Evolutionary conservation across 2,329 filamentous ascomycete species (phyloP), one percentile per base, ranked within the genome.

Genomic region (Claviceps sp.): DNA sequence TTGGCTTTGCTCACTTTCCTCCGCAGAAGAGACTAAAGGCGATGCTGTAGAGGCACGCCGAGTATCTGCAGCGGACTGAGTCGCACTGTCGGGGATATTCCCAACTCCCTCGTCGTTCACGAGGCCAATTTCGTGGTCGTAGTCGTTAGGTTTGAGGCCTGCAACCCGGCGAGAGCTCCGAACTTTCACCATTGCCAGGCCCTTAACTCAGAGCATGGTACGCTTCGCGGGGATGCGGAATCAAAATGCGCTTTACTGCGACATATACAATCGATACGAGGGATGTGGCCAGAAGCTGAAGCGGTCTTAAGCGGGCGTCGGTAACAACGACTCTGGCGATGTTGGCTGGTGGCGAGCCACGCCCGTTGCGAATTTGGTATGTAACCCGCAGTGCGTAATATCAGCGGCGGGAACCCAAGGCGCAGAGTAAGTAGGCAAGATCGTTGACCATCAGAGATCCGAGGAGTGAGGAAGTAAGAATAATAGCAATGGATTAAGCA

Each of bases 91-190:
- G n/a, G 62, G 57, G 18, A 42, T 47, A 22, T 50, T 16, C 14
- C 18, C 47, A 16, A 40, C 41, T 47, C 44, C 58, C 61, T 72
- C 71, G 52, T 73, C 70, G 64, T 88, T 83, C 58, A 86, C 72
- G 40, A 90, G 77, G 58, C 64, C 69, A 62, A 90, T 89, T 64
- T 83, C 81, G 66, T 87, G 85, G 60, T 85, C 81, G 61, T 83
- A 84, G 58, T 84, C 79, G 63, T 68, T 70, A 57, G 82, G 78
- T 63, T 76, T 74, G 53, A 81, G 70, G 52, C 71, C 69, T 50
- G 71, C 63, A 40, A 71, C 75, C 60, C 80, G 78, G 61, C 79
- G 79, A 56, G 75, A 79, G 57, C 70, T 75, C 58, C 72, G 61
- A 56, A 68, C 63, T 59, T 58, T 67, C 52, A 64, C 54, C 63